Conservation (phyloP, 768 basidiomycete species). For the Calocybe indica region DNA sequence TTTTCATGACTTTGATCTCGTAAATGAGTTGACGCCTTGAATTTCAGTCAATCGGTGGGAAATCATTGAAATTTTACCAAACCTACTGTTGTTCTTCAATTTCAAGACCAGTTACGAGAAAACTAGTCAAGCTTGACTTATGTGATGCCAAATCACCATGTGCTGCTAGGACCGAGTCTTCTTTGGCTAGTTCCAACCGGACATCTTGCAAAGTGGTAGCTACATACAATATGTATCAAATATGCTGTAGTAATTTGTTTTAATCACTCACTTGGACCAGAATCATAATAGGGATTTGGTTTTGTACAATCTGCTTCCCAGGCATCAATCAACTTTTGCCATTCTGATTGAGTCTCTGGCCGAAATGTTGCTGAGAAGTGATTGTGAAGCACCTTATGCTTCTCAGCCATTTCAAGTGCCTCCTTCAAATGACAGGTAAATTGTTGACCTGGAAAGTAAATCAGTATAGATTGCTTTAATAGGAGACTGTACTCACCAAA, state of each 20-base stretch:
- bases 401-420: background rate
- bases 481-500: too few relatives aligned
- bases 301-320: background rate
- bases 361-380: background rate
- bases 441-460: too few relatives aligned
- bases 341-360: background rate
- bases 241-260: background rate
- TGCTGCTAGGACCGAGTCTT: background rate
- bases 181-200: background rate
- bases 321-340: background rate
- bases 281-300: background rate
- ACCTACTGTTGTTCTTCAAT: background rate
- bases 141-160: background rate
- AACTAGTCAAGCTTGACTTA: background rate
- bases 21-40: too few relatives aligned
- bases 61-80: too few relatives aligned
- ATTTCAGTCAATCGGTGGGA: too few relatives aligned
- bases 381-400: background rate
- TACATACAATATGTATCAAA: too few relatives aligned
- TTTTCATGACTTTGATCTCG: too few relatives aligned
- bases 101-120: background rate
- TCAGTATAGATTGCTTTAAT: too few relatives aligned
- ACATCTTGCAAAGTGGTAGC: background rate
- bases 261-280: background rate
- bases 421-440: too few relatives aligned